Conservation (phyloP, 1,284 basidiomycete genomes). For the Kalmanozyma brasiliensis region DNA sequence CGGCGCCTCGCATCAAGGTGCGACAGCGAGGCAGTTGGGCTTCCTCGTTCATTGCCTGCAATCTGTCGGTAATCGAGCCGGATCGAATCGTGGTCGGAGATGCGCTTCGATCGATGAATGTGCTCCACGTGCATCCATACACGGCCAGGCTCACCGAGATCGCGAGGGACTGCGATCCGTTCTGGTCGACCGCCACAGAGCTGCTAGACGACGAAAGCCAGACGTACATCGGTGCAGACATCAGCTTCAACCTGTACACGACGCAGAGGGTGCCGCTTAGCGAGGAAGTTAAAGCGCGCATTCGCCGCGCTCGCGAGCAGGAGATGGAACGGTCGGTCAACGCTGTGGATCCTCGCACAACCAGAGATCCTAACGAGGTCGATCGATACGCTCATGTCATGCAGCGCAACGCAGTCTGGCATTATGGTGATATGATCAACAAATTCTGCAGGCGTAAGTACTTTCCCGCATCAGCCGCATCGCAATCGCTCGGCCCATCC, state of each 20-base stretch:
- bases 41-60: slow-evolving; percentile 61
- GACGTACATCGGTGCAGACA: slow-evolving; percentile 63
- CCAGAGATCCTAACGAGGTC: slow-evolving; percentile 4
- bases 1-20: slow-evolving; percentile 24
- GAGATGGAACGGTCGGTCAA: slow-evolving; percentile 18
- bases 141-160: slow-evolving; percentile 50
- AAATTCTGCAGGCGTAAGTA: slow-evolving; percentile 44
- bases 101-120: slow-evolving; percentile 61
- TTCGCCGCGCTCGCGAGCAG: slow-evolving; percentile 33
- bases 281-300: slow-evolving; percentile 33
- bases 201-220: slow-evolving; percentile 46
- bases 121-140: slow-evolving; percentile 49
- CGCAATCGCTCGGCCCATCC: not conserved
- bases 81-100: slow-evolving; percentile 62
- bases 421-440: slow-evolving; percentile 66
- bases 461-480: not conserved
- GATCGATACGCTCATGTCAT: slow-evolving; percentile 53
- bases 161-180: slow-evolving; percentile 64
- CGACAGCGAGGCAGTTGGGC: slow-evolving; percentile 55
- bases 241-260: slow-evolving; percentile 64
- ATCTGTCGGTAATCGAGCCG: slow-evolving; percentile 37
- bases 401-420: slow-evolving; percentile 57
- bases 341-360: not conserved
- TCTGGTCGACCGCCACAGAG: slow-evolving; percentile 63
- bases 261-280: slow-evolving; percentile 48